Base-by-base conservation (phyloP, 2,329 filamentous ascomycete genomes). In the Pyrenophora teres region DNA sequence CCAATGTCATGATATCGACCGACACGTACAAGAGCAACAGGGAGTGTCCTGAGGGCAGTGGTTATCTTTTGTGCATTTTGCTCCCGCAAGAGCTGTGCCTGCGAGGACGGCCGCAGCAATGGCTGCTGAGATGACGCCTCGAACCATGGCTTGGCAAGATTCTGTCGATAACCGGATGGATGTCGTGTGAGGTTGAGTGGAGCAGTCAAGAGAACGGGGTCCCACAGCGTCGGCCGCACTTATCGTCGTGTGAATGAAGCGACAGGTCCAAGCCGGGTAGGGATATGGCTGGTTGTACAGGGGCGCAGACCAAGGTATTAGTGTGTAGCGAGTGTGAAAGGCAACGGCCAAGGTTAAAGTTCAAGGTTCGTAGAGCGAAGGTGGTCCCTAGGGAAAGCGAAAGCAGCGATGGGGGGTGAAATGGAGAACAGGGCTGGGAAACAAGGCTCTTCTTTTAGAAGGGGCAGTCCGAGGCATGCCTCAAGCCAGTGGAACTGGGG, bases 21-120 rank as follows among this genome's bases (percentile, higher is more conserved):
- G 27, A 8, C 19, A 70, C 74, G 54, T 64, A 76, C 74, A 63
- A 42, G 71, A 74, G 60, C 73, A 75, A 63, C 74, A 77, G 9
- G 74, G 74, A 30, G 74, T 52, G 0, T 83, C 81, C 66, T 87
- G 72, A 7, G 91, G 90, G 71, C 92, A 96, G 59, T 65, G 86
- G 72, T 41, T 83, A 72, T 71, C 76, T 69, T 59, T 71, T 56
- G 67, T 73, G 73, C 69, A 79, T 78, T 64, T 73, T 59, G 74
- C 61, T 54, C 59, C 60, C 3, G 61, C 71, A 31, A 63, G 44
- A 36, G 68, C 69, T 36, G 64, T 51, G 58, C 60, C 56, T 6
- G 57, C 57, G 18, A 71, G 47, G 33, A 64, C 62, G 12, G 69
- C 59, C 2, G 65, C 67, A 21, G 64, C 67, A 40, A 73, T 46